A percentile compares a stretch with the other conserved stretches of the same genome.
Evolutionary conservation across 495 filamentous ascomycete species (phyloP).

Genomic region (Penicillium waksmanii): DNA sequence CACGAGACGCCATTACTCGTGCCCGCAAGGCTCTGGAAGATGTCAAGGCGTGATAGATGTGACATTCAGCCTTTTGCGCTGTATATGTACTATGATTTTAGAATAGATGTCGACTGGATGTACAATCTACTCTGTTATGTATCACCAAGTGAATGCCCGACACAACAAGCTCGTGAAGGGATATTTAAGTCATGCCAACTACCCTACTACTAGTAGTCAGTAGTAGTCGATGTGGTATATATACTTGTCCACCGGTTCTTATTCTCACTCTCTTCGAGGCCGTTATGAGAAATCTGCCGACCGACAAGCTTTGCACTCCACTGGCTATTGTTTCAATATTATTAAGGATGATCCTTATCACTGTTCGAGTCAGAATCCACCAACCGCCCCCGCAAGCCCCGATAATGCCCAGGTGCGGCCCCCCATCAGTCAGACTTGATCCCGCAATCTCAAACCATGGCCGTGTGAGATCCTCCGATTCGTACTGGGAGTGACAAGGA

Average conservation of each 20-base stretch:
- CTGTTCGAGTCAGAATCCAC: slow-evolving; percentile 3
- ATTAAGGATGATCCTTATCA: background rate
- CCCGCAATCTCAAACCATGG: slow-evolving; percentile 2
- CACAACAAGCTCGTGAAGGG: background rate
- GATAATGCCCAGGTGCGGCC: too few species aligned
- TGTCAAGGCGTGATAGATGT: slow-evolving; percentile 29
- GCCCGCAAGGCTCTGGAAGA: slow-evolving; percentile 60
- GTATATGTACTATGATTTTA: slow-evolving; percentile 27
- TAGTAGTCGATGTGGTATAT: too few species aligned
- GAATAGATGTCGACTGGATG: slow-evolving; percentile 24
- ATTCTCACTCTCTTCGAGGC: background rate
- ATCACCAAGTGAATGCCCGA: background rate
- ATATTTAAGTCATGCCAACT: background rate
- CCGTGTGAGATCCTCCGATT: background rate
- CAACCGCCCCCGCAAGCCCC: slow-evolving; percentile 2
- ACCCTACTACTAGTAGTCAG: too few species aligned
- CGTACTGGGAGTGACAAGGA: background rate
- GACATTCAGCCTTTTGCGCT: slow-evolving; percentile 4
- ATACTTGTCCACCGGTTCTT: too few species aligned
- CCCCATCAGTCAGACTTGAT: background rate
- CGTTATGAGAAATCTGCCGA: background rate
- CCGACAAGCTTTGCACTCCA: slow-evolving; percentile 7
- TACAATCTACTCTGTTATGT: slow-evolving; percentile 31
- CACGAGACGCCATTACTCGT: slow-evolving; percentile 54
- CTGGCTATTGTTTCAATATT: slow-evolving; percentile 4